Conservation (phyloP, 805 yeast species). For the Candida michaelii region DNA sequence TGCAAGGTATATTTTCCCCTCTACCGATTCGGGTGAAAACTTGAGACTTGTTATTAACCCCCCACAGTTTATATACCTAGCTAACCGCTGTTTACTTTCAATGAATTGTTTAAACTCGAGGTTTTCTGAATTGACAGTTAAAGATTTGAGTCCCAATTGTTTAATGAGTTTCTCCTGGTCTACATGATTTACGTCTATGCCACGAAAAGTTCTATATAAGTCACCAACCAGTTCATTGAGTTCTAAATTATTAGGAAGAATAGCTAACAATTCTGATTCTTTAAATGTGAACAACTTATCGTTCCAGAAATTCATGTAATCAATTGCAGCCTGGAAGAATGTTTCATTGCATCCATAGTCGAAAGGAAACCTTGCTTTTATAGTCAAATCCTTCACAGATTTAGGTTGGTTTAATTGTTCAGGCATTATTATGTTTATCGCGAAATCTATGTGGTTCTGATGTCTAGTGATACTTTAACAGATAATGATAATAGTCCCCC, state of each 20-base stretch:
- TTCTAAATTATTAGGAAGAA: background rate
- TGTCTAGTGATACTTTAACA: background rate
- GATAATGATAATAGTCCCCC: background rate
- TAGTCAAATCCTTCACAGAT: constrained; percentile 21
- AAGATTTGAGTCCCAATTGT: background rate
- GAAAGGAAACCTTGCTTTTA: constrained; percentile 32
- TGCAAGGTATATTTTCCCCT: constrained; percentile 45
- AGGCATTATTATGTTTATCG: constrained; percentile 8
- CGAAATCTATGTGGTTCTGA: background rate
- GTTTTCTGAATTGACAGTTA: background rate
- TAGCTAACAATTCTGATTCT: constrained; percentile 19
- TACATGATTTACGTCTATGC: background rate
- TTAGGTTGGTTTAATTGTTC: constrained; percentile 7
- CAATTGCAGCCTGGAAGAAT: constrained; percentile 41
- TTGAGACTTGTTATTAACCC: constrained; percentile 51
- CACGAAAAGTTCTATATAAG: background rate
- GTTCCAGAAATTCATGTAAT: constrained; percentile 53
- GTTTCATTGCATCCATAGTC: constrained; percentile 51
- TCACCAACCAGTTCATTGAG: background rate
- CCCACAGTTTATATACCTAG: constrained; percentile 44
- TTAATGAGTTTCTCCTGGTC: background rate
- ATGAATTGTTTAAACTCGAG: background rate
- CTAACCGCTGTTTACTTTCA: background rate
- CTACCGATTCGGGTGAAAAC: constrained; percentile 43
- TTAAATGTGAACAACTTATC: constrained; percentile 44